Conservation (phyloP, 108 stramenopile species). For the Nannochloropsis salina region DNA sequence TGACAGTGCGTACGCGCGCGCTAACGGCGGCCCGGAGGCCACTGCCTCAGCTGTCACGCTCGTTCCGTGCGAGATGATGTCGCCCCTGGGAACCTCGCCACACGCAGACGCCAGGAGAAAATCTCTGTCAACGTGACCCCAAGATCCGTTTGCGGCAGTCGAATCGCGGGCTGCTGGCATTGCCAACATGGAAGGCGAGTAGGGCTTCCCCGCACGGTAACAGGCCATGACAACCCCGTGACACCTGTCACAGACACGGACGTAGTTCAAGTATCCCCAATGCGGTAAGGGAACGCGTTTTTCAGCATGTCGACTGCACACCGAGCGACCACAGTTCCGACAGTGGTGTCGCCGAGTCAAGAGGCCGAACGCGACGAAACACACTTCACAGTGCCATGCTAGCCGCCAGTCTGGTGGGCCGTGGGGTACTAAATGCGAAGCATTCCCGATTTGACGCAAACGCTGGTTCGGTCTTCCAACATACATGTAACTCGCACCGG, state of each 20-base stretch:
- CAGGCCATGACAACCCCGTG: neutral
- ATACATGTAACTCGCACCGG: neutral
- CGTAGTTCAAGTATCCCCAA: slow-evolving; percentile 14
- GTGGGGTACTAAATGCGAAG: neutral
- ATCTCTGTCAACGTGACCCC: no score
- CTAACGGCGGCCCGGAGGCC: no score
- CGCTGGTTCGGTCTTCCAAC: neutral
- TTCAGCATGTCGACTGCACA: neutral
- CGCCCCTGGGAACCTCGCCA: no score
- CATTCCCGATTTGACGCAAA: neutral
- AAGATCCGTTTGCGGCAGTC: no score
- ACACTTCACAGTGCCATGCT: neutral
- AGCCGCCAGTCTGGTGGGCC: slow-evolving; percentile 10
- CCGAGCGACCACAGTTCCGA: neutral
- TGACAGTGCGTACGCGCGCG: no score
- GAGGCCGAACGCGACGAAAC: neutral
- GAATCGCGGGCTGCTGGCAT: neutral
- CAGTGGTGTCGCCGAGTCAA: neutral
- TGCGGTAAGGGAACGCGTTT: slow-evolving; percentile 3
- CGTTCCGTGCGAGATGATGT: no score
- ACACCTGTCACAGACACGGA: neutral
- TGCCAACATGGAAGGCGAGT: neutral
- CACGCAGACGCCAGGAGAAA: no score
- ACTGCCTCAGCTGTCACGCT: no score
- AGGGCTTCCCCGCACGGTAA: neutral